Conservation (phyloP, 2,329 filamentous ascomycete genomes). For the Sporothrix globosa region DNA sequence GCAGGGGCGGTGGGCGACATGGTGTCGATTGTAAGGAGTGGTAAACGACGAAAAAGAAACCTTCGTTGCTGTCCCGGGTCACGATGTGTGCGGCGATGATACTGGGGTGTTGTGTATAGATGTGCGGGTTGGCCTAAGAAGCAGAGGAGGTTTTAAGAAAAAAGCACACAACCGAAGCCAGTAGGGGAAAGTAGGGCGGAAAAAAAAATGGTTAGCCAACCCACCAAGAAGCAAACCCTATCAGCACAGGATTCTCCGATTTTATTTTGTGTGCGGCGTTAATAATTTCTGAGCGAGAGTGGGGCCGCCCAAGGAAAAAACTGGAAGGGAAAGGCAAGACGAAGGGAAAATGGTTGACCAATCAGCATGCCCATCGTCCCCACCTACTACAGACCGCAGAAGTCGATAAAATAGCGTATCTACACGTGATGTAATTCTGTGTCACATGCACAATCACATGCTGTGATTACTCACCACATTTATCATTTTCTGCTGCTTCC, state of each 20-base stretch:
- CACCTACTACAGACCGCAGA: too few species aligned
- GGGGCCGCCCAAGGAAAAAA: slow-evolving; percentile 18
- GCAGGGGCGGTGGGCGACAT: slow-evolving; percentile 71
- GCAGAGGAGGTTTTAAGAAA: slow-evolving; percentile 30
- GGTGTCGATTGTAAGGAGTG: slow-evolving; percentile 44
- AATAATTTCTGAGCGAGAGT: slow-evolving; percentile 27
- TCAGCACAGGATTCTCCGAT: slow-evolving; percentile 31
- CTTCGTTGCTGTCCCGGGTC: slow-evolving; percentile 32
- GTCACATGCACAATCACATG: slow-evolving; percentile 10
- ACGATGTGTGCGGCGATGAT: slow-evolving; percentile 32
- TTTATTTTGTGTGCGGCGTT: slow-evolving; percentile 35
- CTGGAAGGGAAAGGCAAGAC: slow-evolving; percentile 30
- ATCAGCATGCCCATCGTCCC: not conserved
- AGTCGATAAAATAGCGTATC: too few species aligned
- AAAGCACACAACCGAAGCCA: slow-evolving; percentile 30
- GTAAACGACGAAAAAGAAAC: slow-evolving; percentile 31
- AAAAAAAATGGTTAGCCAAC: slow-evolving; percentile 35
- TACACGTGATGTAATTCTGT: not conserved
- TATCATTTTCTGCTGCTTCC: not conserved
- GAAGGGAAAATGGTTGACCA: slow-evolving; percentile 24
- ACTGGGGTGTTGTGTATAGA: slow-evolving; percentile 28
- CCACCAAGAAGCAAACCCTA: slow-evolving; percentile 32
- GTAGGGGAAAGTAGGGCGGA: slow-evolving; percentile 31
- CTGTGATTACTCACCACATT: not conserved
- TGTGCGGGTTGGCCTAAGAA: slow-evolving; percentile 33